These are phyloP conservation scores for Auxenochlorella protothecoides DNA, from an alignment of 139 green algal genomes.

Conservation along the genomic window DNA sequence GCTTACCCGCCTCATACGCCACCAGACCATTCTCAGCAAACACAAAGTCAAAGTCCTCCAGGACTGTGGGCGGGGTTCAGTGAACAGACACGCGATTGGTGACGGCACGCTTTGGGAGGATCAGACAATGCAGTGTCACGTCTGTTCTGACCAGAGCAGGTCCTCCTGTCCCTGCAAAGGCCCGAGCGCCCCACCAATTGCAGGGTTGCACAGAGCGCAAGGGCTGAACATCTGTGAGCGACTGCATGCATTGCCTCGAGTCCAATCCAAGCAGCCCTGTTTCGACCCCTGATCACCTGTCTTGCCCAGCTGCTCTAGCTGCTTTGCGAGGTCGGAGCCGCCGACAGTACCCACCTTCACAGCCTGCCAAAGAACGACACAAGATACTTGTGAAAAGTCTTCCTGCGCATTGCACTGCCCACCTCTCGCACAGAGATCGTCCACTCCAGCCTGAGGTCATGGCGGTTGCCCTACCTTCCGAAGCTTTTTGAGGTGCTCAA, in stretches of 20 bases:
- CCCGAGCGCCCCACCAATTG: no score
- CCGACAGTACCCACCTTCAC: constrained; percentile 94
- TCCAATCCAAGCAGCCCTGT: no score
- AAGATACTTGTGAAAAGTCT: no score
- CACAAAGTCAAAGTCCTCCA: constrained; percentile 81
- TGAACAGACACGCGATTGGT: background rate
- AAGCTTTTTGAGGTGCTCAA: constrained; percentile 73
- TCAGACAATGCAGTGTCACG: no score
- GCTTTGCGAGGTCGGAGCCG: constrained; percentile 92
- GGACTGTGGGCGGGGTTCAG: constrained; percentile 33
- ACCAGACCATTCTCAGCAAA: constrained; percentile 98
- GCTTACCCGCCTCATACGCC: constrained; percentile 74
- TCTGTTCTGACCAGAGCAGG: background rate
- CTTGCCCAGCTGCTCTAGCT: constrained; percentile 89
- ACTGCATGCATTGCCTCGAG: no score
- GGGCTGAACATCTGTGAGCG: no score
- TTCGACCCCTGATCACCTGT: constrained; percentile 34
- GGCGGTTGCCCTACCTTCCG: constrained; percentile 47
- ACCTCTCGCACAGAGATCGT: background rate
- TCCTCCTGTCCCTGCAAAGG: no score
- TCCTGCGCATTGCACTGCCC: background rate
- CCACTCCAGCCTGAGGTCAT: no score
- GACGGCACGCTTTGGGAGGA: no score
- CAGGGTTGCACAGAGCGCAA: no score
- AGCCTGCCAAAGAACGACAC: constrained; percentile 24